These are phyloP conservation scores for Lagerstroemia speciosa DNA, from an alignment of 345 rosid genomes.

Conservation along the genomic window DNA sequence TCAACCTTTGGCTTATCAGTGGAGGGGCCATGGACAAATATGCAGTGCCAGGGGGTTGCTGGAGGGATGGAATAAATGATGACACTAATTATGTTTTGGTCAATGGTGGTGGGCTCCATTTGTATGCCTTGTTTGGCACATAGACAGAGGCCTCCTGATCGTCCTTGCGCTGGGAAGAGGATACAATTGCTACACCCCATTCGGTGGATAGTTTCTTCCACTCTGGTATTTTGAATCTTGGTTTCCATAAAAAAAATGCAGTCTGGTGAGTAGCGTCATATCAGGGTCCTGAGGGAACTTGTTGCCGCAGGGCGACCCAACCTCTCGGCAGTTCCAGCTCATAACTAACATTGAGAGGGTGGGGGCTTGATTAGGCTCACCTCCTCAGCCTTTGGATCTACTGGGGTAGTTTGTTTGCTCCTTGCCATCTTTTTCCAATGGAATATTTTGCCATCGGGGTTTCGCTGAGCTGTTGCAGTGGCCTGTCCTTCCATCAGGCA, in stretches of 20 bases:
- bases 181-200: no score
- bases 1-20: no score
- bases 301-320: neutral
- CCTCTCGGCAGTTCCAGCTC: neutral
- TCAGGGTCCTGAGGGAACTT: neutral
- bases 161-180: neutral
- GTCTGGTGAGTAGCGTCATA: neutral
- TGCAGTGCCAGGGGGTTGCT: no score
- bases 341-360: neutral
- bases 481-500: no score
- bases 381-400: neutral
- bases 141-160: neutral
- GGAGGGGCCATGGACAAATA: no score
- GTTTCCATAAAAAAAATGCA: neutral
- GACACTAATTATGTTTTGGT: no score
- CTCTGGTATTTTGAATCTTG: neutral
- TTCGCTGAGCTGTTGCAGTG: no score
- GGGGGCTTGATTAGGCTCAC: neutral
- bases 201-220: neutral
- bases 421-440: neutral
- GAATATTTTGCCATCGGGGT: no score
- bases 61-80: no score
- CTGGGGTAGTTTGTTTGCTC: no score
- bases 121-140: no score
- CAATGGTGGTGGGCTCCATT: no score